Evolutionary conservation across 2,329 filamentous ascomycete genomes (phyloP).

Genomic region (Beauveria rudraprayagi): DNA sequence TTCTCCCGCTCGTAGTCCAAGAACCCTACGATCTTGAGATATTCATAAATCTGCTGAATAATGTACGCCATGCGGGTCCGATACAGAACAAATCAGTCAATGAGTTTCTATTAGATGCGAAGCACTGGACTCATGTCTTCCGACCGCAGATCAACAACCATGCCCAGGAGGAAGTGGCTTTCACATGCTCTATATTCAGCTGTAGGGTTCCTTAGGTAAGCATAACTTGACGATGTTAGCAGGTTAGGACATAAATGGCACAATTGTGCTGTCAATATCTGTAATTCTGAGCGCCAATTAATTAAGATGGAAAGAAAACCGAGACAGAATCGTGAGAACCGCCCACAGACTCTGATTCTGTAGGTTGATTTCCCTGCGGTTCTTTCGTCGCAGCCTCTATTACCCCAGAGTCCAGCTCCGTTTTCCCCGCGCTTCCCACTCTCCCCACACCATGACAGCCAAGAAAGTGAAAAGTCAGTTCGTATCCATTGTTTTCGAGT

Average conservation of each 20-base stretch:
- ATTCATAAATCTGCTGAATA: not conserved
- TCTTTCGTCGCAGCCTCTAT: not conserved
- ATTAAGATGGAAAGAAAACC: not conserved
- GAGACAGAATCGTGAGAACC: not conserved
- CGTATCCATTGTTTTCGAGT: not conserved
- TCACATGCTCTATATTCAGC: too few relatives aligned
- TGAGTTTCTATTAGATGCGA: too few relatives aligned
- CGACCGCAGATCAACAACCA: too few relatives aligned
- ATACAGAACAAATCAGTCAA: too few relatives aligned
- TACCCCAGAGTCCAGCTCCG: slow-evolving; percentile 6
- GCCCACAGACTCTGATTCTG: not conserved
- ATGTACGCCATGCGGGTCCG: not conserved
- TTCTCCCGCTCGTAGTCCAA: not conserved
- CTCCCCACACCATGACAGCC: not conserved
- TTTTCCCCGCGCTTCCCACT: not conserved
- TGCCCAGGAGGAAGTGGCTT: too few relatives aligned
- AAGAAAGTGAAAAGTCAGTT: not conserved
- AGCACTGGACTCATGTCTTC: too few relatives aligned
- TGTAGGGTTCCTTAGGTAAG: too few relatives aligned
- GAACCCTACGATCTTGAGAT: not conserved
- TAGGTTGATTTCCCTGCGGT: not conserved
- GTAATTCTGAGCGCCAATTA: too few relatives aligned
- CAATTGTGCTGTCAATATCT: too few relatives aligned
- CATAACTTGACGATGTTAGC: too few relatives aligned
- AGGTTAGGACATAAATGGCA: too few relatives aligned